Evolutionary conservation across 1,284 basidiomycete species (phyloP).

Genomic region (Trametes polyzona): DNA sequence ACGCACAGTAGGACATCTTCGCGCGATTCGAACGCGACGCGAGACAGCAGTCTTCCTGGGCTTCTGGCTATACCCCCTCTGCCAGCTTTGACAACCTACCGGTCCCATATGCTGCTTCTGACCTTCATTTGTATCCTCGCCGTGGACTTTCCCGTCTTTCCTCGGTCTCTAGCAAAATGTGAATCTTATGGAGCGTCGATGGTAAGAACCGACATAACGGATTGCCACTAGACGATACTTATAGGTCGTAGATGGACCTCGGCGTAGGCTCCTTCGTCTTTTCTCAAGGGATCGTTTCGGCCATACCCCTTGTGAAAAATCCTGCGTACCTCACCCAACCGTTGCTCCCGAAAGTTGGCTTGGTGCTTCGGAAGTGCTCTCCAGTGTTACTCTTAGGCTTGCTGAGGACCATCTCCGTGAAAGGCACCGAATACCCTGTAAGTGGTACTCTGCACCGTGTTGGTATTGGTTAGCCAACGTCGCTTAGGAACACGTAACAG

Average conservation of each 20-base stretch:
- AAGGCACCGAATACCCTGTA: conserved; percentile 93
- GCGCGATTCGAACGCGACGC: conserved; percentile 22
- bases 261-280: conserved; percentile 98
- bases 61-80: conserved; percentile 44
- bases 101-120: conserved; percentile 95
- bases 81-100: conserved; percentile 84
- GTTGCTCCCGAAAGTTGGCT: conserved; percentile 52
- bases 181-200: conserved; percentile 94
- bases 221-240: background rate
- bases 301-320: conserved; percentile 73
- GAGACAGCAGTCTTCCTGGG: conserved; percentile 4
- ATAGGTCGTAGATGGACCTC: conserved; percentile 83
- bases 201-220: conserved; percentile 50
- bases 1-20: conserved; percentile 29
- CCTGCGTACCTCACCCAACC: conserved; percentile 55
- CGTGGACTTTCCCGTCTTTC: conserved; percentile 95
- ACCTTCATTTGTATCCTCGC: conserved; percentile 92
- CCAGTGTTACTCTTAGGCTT: conserved; percentile 81
- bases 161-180: conserved; percentile 87
- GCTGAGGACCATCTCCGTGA: conserved; percentile 84
- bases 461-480: background rate
- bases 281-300: conserved; percentile 89
- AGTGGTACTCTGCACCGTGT: conserved; percentile 27
- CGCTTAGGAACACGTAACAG: conserved; percentile 90
- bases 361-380: conserved; percentile 57